phyloP scores from a whole-genome alignment of 2,329 filamentous ascomycete genomes.

The Paraconiothyrium brasiliense region DNA sequence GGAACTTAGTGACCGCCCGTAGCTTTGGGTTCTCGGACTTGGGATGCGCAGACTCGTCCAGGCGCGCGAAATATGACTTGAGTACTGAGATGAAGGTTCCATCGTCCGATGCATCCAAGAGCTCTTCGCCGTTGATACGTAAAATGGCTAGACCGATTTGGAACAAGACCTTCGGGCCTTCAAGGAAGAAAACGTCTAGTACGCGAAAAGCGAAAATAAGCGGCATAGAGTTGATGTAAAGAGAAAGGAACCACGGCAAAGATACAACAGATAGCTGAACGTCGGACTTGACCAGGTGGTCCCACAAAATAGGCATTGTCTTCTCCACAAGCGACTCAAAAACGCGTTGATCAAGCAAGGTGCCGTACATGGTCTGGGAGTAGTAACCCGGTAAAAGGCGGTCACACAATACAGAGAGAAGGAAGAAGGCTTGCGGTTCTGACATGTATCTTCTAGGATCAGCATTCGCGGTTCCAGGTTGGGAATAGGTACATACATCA shows the following conservation, averaged over 20 bases:
- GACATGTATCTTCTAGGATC: constrained; percentile 79
- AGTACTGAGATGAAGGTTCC: constrained; percentile 96
- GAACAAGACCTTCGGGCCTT: constrained; percentile 96
- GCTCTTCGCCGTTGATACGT: constrained; percentile 94
- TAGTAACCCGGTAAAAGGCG: constrained; percentile 95
- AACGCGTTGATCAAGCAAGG: constrained; percentile 92
- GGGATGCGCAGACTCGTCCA: constrained; percentile 96
- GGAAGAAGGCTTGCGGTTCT: constrained; percentile 92
- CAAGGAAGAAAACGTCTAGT: constrained; percentile 96
- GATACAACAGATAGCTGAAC: constrained; percentile 98
- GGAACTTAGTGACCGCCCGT: constrained; percentile 91
- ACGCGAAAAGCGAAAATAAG: constrained; percentile 97
- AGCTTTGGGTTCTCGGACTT: constrained; percentile 95
- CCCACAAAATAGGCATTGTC: constrained; percentile 98
- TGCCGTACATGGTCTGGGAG: constrained; percentile 99
- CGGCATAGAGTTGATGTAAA: constrained; percentile 99
- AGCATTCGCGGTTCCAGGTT: constrained; percentile 28
- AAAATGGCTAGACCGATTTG: constrained; percentile 97
- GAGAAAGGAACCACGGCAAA: constrained; percentile 94
- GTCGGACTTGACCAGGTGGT: constrained; percentile 95
- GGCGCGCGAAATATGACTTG: constrained; percentile 90
- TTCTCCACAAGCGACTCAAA: constrained; percentile 98
- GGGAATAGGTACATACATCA: constrained; percentile 70
- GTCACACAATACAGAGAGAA: constrained; percentile 91
- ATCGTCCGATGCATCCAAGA: constrained; percentile 91